These are phyloP conservation scores for Trifolium dubium DNA, from an alignment of 306 rosid species.

Conservation along the genomic window DNA sequence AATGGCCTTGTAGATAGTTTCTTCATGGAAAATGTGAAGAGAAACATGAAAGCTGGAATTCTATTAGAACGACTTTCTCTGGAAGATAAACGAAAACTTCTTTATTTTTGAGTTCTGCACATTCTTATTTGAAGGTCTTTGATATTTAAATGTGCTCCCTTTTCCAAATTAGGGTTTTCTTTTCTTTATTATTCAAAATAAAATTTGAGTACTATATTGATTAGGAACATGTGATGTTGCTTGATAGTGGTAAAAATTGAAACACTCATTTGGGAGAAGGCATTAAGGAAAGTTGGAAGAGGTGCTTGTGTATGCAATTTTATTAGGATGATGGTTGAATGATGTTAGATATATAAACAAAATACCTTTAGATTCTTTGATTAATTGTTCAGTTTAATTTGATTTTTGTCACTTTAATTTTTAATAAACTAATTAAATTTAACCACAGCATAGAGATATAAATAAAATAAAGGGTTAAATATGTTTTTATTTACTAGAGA, in stretches of 20 bases:
- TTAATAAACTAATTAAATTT: constrained; percentile 23
- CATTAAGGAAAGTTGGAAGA: constrained; percentile 19
- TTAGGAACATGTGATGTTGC: constrained; percentile 12
- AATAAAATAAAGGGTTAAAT: background rate
- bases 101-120: constrained; percentile 3
- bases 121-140: constrained; percentile 16
- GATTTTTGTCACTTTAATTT: constrained; percentile 16
- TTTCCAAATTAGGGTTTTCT: constrained; percentile 5
- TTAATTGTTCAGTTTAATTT: constrained; percentile 13
- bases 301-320: constrained; percentile 11
- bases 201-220: background rate
- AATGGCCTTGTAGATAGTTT: constrained; percentile 28
- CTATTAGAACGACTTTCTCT: constrained; percentile 7
- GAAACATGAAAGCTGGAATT: background rate
- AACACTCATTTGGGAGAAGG: constrained; percentile 13
- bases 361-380: constrained; percentile 7
- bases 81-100: constrained; percentile 16
- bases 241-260: background rate
- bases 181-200: constrained; percentile 17
- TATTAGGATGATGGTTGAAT: constrained; percentile 29
- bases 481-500: background rate
- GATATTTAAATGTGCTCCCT: constrained; percentile 20
- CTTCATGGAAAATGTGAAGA: constrained; percentile 19
- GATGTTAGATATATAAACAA: constrained; percentile 14
- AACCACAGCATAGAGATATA: constrained; percentile 11